Conservation (phyloP, 441 rosid genomes). For the Eruca vesicaria region DNA sequence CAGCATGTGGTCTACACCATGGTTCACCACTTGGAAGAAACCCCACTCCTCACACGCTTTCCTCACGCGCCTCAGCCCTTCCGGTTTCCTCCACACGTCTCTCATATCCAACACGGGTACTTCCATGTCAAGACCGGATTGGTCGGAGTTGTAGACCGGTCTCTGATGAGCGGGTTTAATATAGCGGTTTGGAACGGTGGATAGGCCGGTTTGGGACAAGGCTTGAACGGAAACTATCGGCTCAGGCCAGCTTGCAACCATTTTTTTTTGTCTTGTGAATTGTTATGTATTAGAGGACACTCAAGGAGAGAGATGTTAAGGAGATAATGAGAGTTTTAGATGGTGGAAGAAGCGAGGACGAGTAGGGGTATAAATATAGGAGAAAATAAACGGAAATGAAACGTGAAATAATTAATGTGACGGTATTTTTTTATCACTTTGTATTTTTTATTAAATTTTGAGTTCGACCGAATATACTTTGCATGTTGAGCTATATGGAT, state of each 20-base stretch:
- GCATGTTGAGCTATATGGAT: slow-evolving; percentile 17
- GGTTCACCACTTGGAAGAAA: slow-evolving; percentile 75
- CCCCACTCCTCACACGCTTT: slow-evolving; percentile 68
- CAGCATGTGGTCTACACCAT: slow-evolving; percentile 48
- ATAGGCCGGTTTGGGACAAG: slow-evolving; percentile 54
- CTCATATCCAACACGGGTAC: slow-evolving; percentile 58
- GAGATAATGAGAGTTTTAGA: slow-evolving; percentile 3
- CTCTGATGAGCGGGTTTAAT: slow-evolving; percentile 43
- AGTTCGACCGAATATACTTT: slow-evolving; percentile 9
- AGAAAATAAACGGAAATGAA: not conserved
- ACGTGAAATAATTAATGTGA: slow-evolving; percentile 11
- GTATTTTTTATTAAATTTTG: not conserved
- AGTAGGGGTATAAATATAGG: slow-evolving; percentile 14
- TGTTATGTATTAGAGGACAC: not conserved
- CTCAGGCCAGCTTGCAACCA: slow-evolving; percentile 60
- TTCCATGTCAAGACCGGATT: slow-evolving; percentile 24
- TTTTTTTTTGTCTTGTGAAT: slow-evolving; percentile 12
- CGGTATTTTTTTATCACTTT: not conserved
- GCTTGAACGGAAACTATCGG: slow-evolving; percentile 62
- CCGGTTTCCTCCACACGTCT: slow-evolving; percentile 28
- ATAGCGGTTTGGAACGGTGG: slow-evolving; percentile 46
- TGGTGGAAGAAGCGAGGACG: slow-evolving; percentile 8
- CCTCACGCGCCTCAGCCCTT: slow-evolving; percentile 34
- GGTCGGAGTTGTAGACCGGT: slow-evolving; percentile 8
- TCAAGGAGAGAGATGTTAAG: not conserved